Evolutionary conservation across 75 land plant species (phyloP).

Genomic region (Selaginella tamariscina): DNA sequence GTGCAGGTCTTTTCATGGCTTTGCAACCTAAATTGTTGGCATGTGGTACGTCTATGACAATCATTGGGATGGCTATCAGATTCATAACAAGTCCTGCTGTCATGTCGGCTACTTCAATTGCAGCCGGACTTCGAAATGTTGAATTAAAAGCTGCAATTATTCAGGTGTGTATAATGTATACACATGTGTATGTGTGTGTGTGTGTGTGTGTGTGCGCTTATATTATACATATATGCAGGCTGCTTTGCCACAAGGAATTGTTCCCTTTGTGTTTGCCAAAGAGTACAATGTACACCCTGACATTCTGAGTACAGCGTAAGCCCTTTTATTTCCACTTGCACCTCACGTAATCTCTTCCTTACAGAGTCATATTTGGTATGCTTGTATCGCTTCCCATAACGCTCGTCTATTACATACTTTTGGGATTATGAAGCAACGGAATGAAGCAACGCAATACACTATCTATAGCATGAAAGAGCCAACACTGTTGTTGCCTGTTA

Average conservation of each 20-base stretch:
- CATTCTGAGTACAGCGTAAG: slow-evolving; percentile 23
- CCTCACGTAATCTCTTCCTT: neutral
- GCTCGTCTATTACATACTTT: slow-evolving; percentile 17
- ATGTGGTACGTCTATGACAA: slow-evolving; percentile 11
- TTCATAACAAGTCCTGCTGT: slow-evolving; percentile 8
- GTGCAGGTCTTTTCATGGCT: slow-evolving; percentile 8
- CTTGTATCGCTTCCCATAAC: slow-evolving; percentile 18
- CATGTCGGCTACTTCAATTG: slow-evolving; percentile 12
- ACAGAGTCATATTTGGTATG: slow-evolving; percentile 19
- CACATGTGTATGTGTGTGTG: neutral
- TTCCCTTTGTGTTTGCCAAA: slow-evolving; percentile 24
- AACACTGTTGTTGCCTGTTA: no score
- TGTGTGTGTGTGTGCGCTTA: neutral
- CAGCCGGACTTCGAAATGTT: neutral
- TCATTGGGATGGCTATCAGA: neutral
- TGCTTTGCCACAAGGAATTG: slow-evolving; percentile 23
- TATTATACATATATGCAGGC: slow-evolving; percentile 13
- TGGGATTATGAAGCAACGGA: no score
- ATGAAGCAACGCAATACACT: no score
- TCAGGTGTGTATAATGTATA: neutral
- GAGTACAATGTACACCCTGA: slow-evolving; percentile 21
- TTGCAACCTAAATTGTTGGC: neutral
- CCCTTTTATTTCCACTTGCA: neutral
- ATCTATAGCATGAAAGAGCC: no score
- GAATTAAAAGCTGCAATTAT: neutral